Evolutionary conservation across 441 rosid species (phyloP).

Genomic region (Gossypium lobatum): DNA sequence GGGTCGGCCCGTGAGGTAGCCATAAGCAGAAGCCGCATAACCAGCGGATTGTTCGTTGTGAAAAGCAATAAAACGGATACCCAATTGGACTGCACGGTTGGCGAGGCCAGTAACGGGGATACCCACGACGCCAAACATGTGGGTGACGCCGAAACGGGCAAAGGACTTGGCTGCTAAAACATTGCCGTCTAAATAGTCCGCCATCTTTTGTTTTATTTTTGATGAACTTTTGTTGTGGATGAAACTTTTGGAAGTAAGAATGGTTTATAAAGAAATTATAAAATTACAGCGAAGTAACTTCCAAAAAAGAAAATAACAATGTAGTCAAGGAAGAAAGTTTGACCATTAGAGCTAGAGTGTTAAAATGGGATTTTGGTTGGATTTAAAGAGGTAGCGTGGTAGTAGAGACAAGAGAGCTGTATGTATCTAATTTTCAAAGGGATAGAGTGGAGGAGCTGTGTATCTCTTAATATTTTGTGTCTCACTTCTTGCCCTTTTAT

Average conservation of each 20-base stretch:
- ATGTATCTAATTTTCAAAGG: no score
- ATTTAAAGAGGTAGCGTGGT: neutral
- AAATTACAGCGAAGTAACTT: neutral
- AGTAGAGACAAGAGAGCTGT: no score
- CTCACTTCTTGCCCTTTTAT: neutral
- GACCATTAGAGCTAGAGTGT: neutral
- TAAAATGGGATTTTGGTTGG: neutral
- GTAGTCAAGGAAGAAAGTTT: neutral
- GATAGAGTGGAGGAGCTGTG: no score
- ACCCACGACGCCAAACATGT: conserved; percentile 94
- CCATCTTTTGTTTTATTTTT: conserved; percentile 21
- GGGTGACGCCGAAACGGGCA: conserved; percentile 63
- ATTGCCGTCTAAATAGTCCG: conserved; percentile 64
- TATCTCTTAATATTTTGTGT: no score
- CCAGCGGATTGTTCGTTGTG: conserved; percentile 99
- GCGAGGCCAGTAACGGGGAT: conserved; percentile 93
- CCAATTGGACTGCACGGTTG: conserved; percentile 62
- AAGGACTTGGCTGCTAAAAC: conserved; percentile 57
- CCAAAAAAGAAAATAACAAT: neutral
- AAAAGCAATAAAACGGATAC: conserved; percentile 86
- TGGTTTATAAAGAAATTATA: neutral
- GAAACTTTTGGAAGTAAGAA: neutral
- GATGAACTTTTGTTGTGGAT: neutral
- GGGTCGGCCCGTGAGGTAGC: conserved; percentile 76
- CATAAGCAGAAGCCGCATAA: conserved; percentile 91